Evolutionary conservation across 768 basidiomycete genomes (phyloP).

Genomic region (Boletus rufocinnamomeus): DNA sequence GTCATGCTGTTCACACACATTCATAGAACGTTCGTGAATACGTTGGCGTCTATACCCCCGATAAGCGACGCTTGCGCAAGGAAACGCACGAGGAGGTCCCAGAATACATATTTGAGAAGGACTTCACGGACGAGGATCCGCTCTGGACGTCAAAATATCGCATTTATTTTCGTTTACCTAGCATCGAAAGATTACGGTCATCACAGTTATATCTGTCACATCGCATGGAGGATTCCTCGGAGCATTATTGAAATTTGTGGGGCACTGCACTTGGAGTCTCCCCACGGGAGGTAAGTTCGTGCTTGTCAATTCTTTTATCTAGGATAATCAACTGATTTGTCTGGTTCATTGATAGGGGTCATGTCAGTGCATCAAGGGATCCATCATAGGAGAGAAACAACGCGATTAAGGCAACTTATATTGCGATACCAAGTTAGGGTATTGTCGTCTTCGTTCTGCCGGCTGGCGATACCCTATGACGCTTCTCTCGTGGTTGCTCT

Average conservation of each 20-base stretch:
- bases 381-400: background rate
- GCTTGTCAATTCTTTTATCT: background rate
- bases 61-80: constrained; percentile 50
- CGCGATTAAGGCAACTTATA: background rate
- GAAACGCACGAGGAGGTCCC: constrained; percentile 44
- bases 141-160: constrained; percentile 46
- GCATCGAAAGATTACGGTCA: background rate
- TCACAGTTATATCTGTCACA: constrained; percentile 58
- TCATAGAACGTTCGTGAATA: constrained; percentile 60
- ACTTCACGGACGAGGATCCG: constrained; percentile 58
- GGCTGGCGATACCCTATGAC: background rate
- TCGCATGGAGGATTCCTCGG: constrained; percentile 62
- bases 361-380: constrained; percentile 11
- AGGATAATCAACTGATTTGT: background rate
- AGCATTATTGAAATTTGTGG: constrained; percentile 48
- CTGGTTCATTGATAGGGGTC: constrained; percentile 7
- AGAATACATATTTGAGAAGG: constrained; percentile 49
- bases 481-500: background rate
- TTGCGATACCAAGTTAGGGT: background rate
- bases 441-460: background rate
- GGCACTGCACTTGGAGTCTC: constrained; percentile 42
- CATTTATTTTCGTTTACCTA: background rate
- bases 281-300: constrained; percentile 58
- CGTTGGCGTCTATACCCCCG: constrained; percentile 64
- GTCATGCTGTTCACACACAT: background rate